These are phyloP conservation scores for Fusarium bulbicola DNA, from an alignment of 2,329 filamentous ascomycete species.

Conservation along the genomic window DNA sequence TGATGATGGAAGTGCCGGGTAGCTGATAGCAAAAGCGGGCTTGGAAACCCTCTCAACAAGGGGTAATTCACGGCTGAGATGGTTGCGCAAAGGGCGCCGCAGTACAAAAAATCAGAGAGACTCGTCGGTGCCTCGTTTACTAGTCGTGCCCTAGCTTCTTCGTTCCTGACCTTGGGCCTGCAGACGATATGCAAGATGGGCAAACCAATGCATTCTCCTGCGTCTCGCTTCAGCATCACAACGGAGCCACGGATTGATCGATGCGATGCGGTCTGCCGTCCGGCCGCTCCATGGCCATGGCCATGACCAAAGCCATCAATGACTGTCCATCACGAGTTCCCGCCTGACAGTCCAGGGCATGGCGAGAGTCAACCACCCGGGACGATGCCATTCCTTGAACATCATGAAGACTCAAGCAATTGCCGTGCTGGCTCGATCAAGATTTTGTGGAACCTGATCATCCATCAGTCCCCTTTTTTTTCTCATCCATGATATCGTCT, in stretches of 20 bases:
- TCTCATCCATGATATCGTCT: background rate
- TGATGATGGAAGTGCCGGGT: conserved; percentile 19
- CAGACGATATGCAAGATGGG: conserved; percentile 33
- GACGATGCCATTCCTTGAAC: conserved; percentile 3
- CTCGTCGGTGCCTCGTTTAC: conserved; percentile 11
- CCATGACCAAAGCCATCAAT: background rate
- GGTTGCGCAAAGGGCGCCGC: conserved; percentile 19
- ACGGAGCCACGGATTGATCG: conserved; percentile 23
- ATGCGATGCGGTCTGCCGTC: conserved; percentile 13
- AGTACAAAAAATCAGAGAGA: background rate
- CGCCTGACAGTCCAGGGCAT: background rate
- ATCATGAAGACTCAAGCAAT: conserved; percentile 5
- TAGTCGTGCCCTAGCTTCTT: conserved; percentile 30
- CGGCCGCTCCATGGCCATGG: background rate
- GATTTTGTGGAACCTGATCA: conserved; percentile 20
- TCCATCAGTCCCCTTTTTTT: conserved; percentile 21
- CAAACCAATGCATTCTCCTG: conserved; percentile 38
- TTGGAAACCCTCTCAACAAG: background rate
- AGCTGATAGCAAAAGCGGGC: background rate
- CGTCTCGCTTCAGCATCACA: conserved; percentile 40
- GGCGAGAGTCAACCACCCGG: background rate
- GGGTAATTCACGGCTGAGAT: background rate
- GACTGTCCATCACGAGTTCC: background rate
- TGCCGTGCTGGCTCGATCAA: conserved; percentile 8
- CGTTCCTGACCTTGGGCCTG: conserved; percentile 35